These are phyloP conservation scores for Dactylellina drechsleri DNA, from an alignment of 2,329 filamentous ascomycete species.

Conservation along the genomic window DNA sequence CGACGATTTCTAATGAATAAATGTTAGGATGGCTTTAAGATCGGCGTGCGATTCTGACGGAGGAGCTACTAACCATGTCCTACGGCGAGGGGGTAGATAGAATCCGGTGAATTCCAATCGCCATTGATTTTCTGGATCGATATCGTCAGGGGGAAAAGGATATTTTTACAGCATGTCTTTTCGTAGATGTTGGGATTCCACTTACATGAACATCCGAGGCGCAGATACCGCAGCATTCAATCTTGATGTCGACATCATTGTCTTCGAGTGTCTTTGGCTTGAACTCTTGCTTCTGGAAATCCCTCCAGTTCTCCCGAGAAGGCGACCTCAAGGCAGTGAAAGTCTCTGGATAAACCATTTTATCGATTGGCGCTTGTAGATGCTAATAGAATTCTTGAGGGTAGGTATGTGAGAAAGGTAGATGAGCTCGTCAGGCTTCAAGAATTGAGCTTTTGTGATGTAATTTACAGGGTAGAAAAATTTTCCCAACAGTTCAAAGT, in stretches of 20 bases:
- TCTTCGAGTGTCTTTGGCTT: conserved; percentile 86
- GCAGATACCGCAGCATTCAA: conserved; percentile 81
- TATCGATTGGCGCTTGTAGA: not conserved
- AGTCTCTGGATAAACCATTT: conserved; percentile 53
- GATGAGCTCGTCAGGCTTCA: too few species aligned
- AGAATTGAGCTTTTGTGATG: too few species aligned
- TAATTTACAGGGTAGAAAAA: not conserved
- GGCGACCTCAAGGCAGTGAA: conserved; percentile 44
- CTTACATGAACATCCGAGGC: conserved; percentile 73
- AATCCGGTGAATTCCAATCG: conserved; percentile 70
- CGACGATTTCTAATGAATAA: conserved; percentile 71
- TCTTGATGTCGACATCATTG: conserved; percentile 86
- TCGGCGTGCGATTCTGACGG: not conserved
- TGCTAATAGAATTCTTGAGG: not conserved
- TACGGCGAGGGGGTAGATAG: conserved; percentile 71
- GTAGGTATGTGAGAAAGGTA: too few species aligned
- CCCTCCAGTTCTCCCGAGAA: conserved; percentile 38
- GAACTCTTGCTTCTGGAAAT: conserved; percentile 63
- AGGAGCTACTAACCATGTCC: conserved; percentile 68
- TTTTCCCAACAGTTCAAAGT: conserved; percentile 20
- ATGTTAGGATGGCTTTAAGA: conserved; percentile 11
- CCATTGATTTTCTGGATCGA: conserved; percentile 62
- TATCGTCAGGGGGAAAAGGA: conserved; percentile 7
- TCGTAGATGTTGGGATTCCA: not conserved
- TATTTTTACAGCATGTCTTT: not conserved